These are phyloP conservation scores for Tephrocybe sp. DNA, from an alignment of 768 basidiomycete species.

Conservation along the genomic window DNA sequence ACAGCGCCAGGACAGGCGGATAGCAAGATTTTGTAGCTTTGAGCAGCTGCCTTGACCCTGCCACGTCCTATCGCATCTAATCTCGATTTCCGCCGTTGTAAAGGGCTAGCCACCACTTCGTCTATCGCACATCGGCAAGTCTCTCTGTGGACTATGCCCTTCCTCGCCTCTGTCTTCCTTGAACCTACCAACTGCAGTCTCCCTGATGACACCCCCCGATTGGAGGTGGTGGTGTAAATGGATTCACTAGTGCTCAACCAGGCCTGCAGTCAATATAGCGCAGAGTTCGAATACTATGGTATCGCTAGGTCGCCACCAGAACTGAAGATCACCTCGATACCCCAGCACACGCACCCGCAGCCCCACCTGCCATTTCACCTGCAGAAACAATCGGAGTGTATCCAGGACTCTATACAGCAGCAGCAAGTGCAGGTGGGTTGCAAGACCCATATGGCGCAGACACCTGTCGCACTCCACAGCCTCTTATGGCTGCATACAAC, in stretches of 20 bases:
- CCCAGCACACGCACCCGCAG: constrained; percentile 21
- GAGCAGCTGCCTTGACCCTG: constrained; percentile 33
- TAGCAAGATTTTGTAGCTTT: constrained; percentile 15
- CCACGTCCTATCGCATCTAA: constrained; percentile 20
- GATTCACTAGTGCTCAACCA: constrained; percentile 39
- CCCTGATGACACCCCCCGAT: constrained; percentile 60
- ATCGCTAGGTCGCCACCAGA: constrained; percentile 41
- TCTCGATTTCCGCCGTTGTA: constrained; percentile 14
- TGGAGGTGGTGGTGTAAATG: constrained; percentile 20
- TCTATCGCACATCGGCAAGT: constrained; percentile 76
- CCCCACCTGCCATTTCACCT: constrained; percentile 20
- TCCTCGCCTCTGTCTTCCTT: constrained; percentile 69
- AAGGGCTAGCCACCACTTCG: constrained; percentile 36
- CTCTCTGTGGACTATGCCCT: constrained; percentile 58
- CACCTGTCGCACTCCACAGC: constrained; percentile 29
- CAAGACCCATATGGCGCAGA: constrained; percentile 31
- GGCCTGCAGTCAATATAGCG: constrained; percentile 42
- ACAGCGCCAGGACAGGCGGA: constrained; percentile 24
- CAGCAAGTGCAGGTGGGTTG: constrained; percentile 27
- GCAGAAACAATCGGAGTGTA: constrained; percentile 21
- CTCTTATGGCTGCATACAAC: constrained; percentile 27
- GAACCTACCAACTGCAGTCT: constrained; percentile 65
- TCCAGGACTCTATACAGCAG: constrained; percentile 29
- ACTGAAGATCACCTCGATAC: constrained; percentile 23
- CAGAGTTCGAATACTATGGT: constrained; percentile 79